These are phyloP conservation scores for Sphaerulina populicola DNA, from an alignment of 2,329 filamentous ascomycete genomes.

Conservation along the genomic window DNA sequence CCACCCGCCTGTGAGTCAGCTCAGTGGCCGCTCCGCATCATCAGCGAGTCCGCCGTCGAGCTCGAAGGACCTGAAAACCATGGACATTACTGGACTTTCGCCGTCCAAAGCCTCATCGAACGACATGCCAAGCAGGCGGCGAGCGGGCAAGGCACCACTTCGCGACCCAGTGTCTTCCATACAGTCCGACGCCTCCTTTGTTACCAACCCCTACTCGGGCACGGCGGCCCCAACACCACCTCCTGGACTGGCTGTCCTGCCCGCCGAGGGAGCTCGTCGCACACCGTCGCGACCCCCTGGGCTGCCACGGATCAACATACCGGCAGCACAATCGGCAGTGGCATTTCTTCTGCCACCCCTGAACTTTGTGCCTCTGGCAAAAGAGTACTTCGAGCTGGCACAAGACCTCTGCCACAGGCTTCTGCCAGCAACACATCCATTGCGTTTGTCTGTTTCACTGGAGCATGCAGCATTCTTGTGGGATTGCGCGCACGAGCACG, in stretches of 20 bases:
- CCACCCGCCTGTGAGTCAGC: slow-evolving; percentile 62
- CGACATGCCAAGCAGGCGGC: slow-evolving; percentile 17
- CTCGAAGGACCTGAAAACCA: slow-evolving; percentile 13
- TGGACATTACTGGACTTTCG: slow-evolving; percentile 12
- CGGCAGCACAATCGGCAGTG: slow-evolving; percentile 38
- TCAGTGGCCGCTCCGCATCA: slow-evolving; percentile 33
- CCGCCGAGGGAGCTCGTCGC: slow-evolving; percentile 22
- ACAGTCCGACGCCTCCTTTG: slow-evolving; percentile 44
- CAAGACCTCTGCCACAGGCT: slow-evolving; percentile 63
- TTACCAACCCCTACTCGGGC: slow-evolving; percentile 44
- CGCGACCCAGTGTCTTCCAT: slow-evolving; percentile 44
- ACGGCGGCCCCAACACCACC: slow-evolving; percentile 36
- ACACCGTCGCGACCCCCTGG: slow-evolving; percentile 40
- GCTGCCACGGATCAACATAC: slow-evolving; percentile 26
- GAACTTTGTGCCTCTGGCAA: slow-evolving; percentile 77
- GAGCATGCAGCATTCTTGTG: slow-evolving; percentile 91
- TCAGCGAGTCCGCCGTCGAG: slow-evolving; percentile 23
- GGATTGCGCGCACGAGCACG: slow-evolving; percentile 78
- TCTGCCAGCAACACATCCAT: slow-evolving; percentile 78
- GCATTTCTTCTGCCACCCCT: slow-evolving; percentile 71
- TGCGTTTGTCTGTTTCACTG: slow-evolving; percentile 80
- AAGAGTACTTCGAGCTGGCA: slow-evolving; percentile 71
- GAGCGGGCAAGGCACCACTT: slow-evolving; percentile 32
- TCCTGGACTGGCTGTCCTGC: slow-evolving; percentile 26
- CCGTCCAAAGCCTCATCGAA: slow-evolving; percentile 18